These are phyloP conservation scores for Lenzites betulinus DNA, from an alignment of 768 basidiomycete species.

Conservation along the genomic window DNA sequence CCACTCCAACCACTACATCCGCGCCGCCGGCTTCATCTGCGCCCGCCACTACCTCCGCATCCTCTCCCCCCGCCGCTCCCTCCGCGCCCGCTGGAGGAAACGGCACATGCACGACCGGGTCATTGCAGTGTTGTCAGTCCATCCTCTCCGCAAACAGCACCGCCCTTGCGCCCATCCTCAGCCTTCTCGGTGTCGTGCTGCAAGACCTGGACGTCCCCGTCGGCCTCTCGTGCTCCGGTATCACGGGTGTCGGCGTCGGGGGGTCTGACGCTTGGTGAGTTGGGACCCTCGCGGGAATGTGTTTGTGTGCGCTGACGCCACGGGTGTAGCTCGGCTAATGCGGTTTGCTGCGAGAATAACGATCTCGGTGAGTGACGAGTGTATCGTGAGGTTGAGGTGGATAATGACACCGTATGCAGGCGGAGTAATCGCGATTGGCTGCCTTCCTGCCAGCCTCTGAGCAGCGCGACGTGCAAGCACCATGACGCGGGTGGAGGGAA, in stretches of 20 bases:
- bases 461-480: no score
- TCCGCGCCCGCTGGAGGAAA: background rate
- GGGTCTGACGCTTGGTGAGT: slow-evolving; percentile 1
- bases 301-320: background rate
- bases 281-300: background rate
- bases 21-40: no score
- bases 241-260: slow-evolving; percentile 16
- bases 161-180: slow-evolving; percentile 9
- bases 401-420: background rate
- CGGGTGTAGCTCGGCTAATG: background rate
- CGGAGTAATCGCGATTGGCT: background rate
- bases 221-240: slow-evolving; percentile 20
- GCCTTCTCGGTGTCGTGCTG: slow-evolving; percentile 19
- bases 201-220: slow-evolving; percentile 19
- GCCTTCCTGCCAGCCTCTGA: background rate
- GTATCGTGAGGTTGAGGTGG: no score
- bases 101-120: slow-evolving; percentile 3
- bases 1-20: no score
- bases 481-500: no score
- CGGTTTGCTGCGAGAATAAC: slow-evolving; percentile 16
- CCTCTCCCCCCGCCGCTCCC: background rate
- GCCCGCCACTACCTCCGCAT: no score
- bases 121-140: slow-evolving; percentile 5
- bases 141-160: slow-evolving; percentile 1
- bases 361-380: background rate